Evolutionary conservation across 306 rosid genomes (phyloP).

Genomic region (Dicorynia guianensis): DNA sequence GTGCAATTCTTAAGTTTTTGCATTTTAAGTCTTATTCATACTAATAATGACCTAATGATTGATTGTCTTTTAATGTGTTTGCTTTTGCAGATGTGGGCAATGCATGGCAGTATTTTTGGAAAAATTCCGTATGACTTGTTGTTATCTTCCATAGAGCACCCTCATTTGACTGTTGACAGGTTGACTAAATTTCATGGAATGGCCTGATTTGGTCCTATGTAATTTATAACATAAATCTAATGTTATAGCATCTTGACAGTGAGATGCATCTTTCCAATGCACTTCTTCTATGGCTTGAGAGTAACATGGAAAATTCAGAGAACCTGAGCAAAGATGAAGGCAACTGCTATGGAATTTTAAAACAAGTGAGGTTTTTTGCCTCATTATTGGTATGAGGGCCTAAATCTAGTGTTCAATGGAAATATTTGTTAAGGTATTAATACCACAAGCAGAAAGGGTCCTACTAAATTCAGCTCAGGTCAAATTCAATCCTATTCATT

Average conservation of each 20-base stretch:
- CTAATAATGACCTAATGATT: constrained; percentile 31
- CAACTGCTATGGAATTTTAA: constrained; percentile 50
- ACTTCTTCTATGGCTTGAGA: constrained; percentile 71
- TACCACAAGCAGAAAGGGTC: constrained; percentile 11
- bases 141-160: constrained; percentile 59
- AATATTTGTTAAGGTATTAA: constrained; percentile 13
- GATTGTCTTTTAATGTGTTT: constrained; percentile 35
- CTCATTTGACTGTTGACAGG: constrained; percentile 79
- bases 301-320: constrained; percentile 52
- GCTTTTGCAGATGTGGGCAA: constrained; percentile 72
- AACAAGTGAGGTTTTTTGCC: constrained; percentile 56
- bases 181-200: constrained; percentile 40
- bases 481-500: neutral
- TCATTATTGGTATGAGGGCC: constrained; percentile 37
- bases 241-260: constrained; percentile 56
- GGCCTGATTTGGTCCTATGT: constrained; percentile 30
- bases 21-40: constrained; percentile 1
- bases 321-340: constrained; percentile 44
- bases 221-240: constrained; percentile 36
- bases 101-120: constrained; percentile 44
- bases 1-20: constrained; percentile 1
- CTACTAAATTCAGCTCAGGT: neutral
- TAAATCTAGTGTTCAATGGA: constrained; percentile 9
- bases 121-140: constrained; percentile 64
- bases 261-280: constrained; percentile 78